Conservation (phyloP, 2,329 filamentous ascomycete species). For the Laburnicola sp. region DNA sequence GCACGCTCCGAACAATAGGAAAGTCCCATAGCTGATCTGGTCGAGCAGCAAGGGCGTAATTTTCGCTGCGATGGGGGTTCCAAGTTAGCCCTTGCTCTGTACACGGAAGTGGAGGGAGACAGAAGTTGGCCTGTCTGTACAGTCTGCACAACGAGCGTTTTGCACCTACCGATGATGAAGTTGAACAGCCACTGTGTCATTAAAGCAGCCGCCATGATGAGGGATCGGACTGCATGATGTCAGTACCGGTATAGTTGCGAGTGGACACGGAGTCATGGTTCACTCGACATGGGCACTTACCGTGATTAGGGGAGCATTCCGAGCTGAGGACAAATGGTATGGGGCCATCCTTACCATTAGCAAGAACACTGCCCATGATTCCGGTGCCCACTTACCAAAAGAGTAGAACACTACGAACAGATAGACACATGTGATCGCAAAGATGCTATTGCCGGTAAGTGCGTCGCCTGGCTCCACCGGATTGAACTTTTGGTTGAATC, state of each 20-base stretch:
- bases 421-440: conserved; percentile 58
- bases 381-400: conserved; percentile 35
- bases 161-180: conserved; percentile 28
- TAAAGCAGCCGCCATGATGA: conserved; percentile 50
- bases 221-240: conserved; percentile 37
- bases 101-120: background rate
- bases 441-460: conserved; percentile 44
- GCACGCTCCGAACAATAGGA: conserved; percentile 47
- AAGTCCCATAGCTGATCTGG: conserved; percentile 50
- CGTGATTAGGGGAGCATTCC: conserved; percentile 47
- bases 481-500: conserved; percentile 41
- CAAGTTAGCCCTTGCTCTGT: background rate
- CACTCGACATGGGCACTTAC: conserved; percentile 16
- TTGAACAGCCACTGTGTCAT: conserved; percentile 54
- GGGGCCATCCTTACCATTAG: conserved; percentile 44
- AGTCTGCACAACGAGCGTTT: background rate
- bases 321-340: conserved; percentile 51
- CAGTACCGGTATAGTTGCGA: conserved; percentile 6
- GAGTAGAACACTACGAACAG: conserved; percentile 53
- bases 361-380: background rate
- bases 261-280: background rate
- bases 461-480: conserved; percentile 31
- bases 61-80: conserved; percentile 27
- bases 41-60: conserved; percentile 50
- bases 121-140: background rate